Conservation (phyloP, 2,329 filamentous ascomycete species). For the Bipolaris cookei region DNA sequence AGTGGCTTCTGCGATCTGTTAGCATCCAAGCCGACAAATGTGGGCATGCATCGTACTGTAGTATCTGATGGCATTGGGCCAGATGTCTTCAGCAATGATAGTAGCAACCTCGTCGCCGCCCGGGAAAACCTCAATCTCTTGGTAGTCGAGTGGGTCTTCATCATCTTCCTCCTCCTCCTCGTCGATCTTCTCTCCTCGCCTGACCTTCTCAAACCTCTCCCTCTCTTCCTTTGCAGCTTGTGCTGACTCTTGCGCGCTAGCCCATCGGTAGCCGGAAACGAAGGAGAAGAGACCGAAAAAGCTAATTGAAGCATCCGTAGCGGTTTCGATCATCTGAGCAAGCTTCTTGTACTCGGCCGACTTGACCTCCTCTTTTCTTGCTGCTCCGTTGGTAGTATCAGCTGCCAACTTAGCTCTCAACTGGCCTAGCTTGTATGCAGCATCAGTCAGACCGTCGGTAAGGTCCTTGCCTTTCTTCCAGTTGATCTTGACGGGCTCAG, state of each 20-base stretch:
- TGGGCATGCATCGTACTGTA: conserved; percentile 71
- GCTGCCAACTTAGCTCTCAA: conserved; percentile 56
- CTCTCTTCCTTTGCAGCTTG: conserved; percentile 66
- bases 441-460: conserved; percentile 78
- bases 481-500: conserved; percentile 84
- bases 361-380: conserved; percentile 62
- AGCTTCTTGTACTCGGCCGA: conserved; percentile 63
- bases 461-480: conserved; percentile 80
- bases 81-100: conserved; percentile 83
- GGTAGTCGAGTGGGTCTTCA: conserved; percentile 68
- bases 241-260: conserved; percentile 75
- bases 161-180: conserved; percentile 55
- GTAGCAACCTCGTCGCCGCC: conserved; percentile 83
- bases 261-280: conserved; percentile 65
- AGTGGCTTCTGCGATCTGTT: conserved; percentile 52
- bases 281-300: conserved; percentile 94
- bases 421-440: conserved; percentile 72
- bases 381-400: conserved; percentile 37
- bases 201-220: conserved; percentile 60
- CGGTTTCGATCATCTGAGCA: conserved; percentile 60
- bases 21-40: conserved; percentile 34
- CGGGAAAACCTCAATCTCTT: conserved; percentile 84
- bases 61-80: conserved; percentile 86
- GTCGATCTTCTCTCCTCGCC: conserved; percentile 48
- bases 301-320: conserved; percentile 69